phyloP scores from a whole-genome alignment of 164 flowering plant genomes.

The Piper betle region DNA sequence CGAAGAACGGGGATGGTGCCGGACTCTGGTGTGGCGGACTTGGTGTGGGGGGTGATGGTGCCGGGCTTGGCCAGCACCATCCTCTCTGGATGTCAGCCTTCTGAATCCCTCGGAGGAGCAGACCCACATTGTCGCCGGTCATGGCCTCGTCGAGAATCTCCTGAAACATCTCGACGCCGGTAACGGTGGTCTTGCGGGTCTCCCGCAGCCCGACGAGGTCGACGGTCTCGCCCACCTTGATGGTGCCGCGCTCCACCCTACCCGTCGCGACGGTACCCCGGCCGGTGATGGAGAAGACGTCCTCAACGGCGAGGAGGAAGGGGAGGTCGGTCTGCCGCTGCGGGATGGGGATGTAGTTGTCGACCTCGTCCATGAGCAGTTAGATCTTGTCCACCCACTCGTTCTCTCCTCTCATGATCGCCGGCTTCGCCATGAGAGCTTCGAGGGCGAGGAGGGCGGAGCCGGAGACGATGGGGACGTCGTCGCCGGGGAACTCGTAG shows the following conservation, averaged over 20 bases:
- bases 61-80: constrained; percentile 29
- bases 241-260: constrained; percentile 24
- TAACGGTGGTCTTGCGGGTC: constrained; percentile 20
- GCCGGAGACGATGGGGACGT: constrained; percentile 24
- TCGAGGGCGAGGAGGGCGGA: constrained; percentile 25
- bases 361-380: constrained; percentile 22
- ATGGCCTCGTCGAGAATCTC: constrained; percentile 25
- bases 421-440: constrained; percentile 23
- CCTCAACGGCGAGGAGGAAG: constrained; percentile 22
- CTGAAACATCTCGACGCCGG: constrained; percentile 32
- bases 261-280: constrained; percentile 33
- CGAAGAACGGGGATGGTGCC: constrained; percentile 30
- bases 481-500: constrained; percentile 29
- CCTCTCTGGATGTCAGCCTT: constrained; percentile 27
- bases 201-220: constrained; percentile 23
- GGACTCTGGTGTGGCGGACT: constrained; percentile 21
- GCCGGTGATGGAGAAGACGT: constrained; percentile 27
- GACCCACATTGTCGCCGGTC: constrained; percentile 30
- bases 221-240: constrained; percentile 22
- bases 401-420: constrained; percentile 20
- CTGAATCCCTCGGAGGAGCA: constrained; percentile 22
- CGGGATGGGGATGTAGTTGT: constrained; percentile 25
- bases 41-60: constrained; percentile 24
- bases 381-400: constrained; percentile 27
- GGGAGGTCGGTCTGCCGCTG: constrained; percentile 27